A percentile compares a stretch with the other conserved stretches of the same genome.
Conservation (phyloP, 2,329 filamentous ascomycete genomes). For the Pseudonectria buxi region DNA sequence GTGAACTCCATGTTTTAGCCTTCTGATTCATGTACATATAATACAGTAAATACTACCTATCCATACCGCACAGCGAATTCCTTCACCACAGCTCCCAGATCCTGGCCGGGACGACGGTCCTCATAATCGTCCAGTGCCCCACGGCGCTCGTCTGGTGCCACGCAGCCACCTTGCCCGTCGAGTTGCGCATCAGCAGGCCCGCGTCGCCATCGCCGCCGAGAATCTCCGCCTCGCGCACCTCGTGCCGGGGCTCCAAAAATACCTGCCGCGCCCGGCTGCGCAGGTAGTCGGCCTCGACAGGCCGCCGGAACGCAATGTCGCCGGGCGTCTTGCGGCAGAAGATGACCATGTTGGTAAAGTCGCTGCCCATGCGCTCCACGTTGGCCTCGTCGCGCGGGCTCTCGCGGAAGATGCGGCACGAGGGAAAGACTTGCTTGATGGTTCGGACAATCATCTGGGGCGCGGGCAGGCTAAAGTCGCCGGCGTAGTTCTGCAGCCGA, state of each 20-base stretch:
- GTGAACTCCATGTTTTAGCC: not conserved
- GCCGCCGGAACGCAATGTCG: slow-evolving; percentile 58
- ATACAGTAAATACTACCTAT: not conserved
- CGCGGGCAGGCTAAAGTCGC: slow-evolving; percentile 71
- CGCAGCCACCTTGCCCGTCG: slow-evolving; percentile 59
- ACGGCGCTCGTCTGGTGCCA: slow-evolving; percentile 71
- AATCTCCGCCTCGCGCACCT: slow-evolving; percentile 52
- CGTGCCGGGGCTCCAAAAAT: slow-evolving; percentile 66
- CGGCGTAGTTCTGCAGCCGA: slow-evolving; percentile 74
- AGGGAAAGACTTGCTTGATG: slow-evolving; percentile 75
- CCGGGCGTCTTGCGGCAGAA: slow-evolving; percentile 68
- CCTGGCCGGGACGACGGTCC: slow-evolving; percentile 65
- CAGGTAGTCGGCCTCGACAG: slow-evolving; percentile 60
- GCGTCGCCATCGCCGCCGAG: slow-evolving; percentile 37
- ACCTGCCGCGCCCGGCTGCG: slow-evolving; percentile 61
- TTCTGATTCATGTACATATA: not conserved
- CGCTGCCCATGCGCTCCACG: slow-evolving; percentile 43
- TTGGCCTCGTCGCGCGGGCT: slow-evolving; percentile 44
- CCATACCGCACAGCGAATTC: not conserved
- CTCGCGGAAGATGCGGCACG: slow-evolving; percentile 87
- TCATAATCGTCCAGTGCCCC: slow-evolving; percentile 90
- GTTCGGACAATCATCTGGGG: slow-evolving; percentile 76
- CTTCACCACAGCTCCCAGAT: slow-evolving; percentile 85
- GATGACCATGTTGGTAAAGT: slow-evolving; percentile 95
- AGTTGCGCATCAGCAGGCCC: slow-evolving; percentile 53